Percentiles rank a stretch among this genome's conserved stretches.
These are phyloP conservation scores for Choiromyces venosus DNA, from an alignment of 495 filamentous ascomycete species.

Conservation along the genomic window DNA sequence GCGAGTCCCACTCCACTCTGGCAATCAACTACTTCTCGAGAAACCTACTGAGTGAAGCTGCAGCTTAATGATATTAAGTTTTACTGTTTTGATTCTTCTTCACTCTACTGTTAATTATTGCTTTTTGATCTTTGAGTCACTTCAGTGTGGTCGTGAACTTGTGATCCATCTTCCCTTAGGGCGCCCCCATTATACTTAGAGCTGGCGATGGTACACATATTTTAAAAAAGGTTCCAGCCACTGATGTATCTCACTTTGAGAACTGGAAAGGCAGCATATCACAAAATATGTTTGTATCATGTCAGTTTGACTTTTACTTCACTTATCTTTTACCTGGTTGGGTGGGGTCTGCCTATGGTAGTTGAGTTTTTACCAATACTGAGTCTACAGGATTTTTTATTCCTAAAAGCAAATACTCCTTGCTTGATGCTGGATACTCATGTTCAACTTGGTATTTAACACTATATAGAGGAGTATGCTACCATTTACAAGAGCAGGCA, in stretches of 20 bases:
- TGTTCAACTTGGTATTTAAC: background rate
- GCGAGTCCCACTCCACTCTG: too few species aligned
- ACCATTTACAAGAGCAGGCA: conserved; percentile 13
- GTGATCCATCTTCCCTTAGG: too few species aligned
- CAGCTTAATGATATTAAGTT: too few species aligned
- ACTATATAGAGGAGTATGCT: conserved; percentile 16
- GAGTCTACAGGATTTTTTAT: background rate
- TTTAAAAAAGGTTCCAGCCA: background rate
- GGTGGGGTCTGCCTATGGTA: conserved; percentile 18
- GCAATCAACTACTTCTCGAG: too few species aligned
- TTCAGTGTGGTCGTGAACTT: too few species aligned
- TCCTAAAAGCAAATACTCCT: conserved; percentile 11
- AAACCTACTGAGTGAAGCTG: too few species aligned
- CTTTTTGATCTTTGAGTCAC: too few species aligned
- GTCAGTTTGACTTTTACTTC: conserved; percentile 20
- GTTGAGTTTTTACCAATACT: conserved; percentile 2
- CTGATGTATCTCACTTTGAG: background rate
- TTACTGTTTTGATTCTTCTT: too few species aligned
- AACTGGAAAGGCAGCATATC: conserved; percentile 21
- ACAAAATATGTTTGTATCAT: conserved; percentile 15
- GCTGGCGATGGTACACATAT: conserved; percentile 30
- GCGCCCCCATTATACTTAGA: too few species aligned
- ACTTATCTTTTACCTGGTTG: conserved; percentile 20
- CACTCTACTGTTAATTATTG: too few species aligned
- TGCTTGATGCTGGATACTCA: conserved; percentile 19